These are phyloP conservation scores for Cochlearia excelsa DNA, from an alignment of 345 rosid genomes.

Conservation along the genomic window DNA sequence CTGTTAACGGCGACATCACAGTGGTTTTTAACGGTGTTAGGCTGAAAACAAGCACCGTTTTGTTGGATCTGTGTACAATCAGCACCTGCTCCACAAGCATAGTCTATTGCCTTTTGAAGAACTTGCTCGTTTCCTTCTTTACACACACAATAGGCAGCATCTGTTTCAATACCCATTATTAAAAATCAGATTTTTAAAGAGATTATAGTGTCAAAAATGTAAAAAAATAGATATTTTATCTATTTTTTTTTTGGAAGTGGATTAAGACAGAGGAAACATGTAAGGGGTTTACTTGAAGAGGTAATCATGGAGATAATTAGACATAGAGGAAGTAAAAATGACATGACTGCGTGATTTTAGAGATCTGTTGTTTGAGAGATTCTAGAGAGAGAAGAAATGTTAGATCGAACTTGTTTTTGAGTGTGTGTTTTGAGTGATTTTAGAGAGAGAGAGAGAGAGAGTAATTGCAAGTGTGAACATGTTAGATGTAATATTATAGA, in stretches of 20 bases:
- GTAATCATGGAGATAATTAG: slow-evolving; percentile 59
- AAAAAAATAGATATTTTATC: background rate
- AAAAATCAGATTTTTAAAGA: background rate
- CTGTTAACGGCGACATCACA: slow-evolving; percentile 43
- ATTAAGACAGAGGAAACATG: slow-evolving; percentile 11
- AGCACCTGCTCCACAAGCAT: slow-evolving; percentile 89
- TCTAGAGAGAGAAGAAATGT: background rate
- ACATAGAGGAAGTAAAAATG: slow-evolving; percentile 46
- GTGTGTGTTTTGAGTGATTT: background rate
- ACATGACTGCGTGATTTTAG: slow-evolving; percentile 40
- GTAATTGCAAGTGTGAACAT: slow-evolving; percentile 29
- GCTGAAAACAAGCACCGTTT: slow-evolving; percentile 73
- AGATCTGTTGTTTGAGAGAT: slow-evolving; percentile 7
- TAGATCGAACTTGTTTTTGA: slow-evolving; percentile 15
- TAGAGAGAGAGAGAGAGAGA: slow-evolving; percentile 29
- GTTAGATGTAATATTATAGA: slow-evolving; percentile 18
- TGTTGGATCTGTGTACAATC: slow-evolving; percentile 57
- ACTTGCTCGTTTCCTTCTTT: slow-evolving; percentile 63
- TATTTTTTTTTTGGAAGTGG: background rate
- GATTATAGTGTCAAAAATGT: background rate
- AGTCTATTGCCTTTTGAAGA: slow-evolving; percentile 73
- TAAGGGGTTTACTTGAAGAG: slow-evolving; percentile 58
- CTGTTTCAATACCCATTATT: slow-evolving; percentile 31
- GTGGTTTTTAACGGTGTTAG: slow-evolving; percentile 58
- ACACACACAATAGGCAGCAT: slow-evolving; percentile 74